A percentile compares a stretch with the other conserved stretches of the same genome.
Evolutionary conservation across 1,284 basidiomycete genomes (phyloP).

Genomic region (Ustilago cynodontis): DNA sequence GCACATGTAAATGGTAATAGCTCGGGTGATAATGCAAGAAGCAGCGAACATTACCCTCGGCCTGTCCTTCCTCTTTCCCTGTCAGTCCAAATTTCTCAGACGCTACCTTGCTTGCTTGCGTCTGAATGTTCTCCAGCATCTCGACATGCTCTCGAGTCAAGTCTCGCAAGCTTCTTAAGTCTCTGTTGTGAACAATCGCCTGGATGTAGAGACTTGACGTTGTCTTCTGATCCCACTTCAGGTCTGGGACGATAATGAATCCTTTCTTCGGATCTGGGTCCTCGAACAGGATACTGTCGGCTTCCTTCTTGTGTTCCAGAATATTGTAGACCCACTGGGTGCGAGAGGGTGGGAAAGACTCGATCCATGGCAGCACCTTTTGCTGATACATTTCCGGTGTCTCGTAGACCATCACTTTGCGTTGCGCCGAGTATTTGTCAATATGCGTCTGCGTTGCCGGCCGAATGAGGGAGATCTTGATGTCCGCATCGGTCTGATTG

Average conservation of each 20-base stretch:
- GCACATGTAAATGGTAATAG: conserved; percentile 94
- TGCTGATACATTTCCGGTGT: conserved; percentile 63
- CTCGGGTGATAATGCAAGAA: conserved; percentile 96
- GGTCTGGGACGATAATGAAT: conserved; percentile 74
- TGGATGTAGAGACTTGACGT: conserved; percentile 73
- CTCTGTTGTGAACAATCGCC: conserved; percentile 67
- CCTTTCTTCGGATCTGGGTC: conserved; percentile 75
- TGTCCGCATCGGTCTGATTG: conserved; percentile 41
- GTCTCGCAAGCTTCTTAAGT: conserved; percentile 69
- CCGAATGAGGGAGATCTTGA: conserved; percentile 65
- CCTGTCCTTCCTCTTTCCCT: conserved; percentile 71
- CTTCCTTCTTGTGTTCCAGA: conserved; percentile 82
- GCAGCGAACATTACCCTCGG: conserved; percentile 75
- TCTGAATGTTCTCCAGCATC: conserved; percentile 79
- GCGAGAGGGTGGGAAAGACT: conserved; percentile 57
- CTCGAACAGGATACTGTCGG: conserved; percentile 80
- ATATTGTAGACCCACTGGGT: conserved; percentile 93
- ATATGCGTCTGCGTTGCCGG: conserved; percentile 68
- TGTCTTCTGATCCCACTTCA: conserved; percentile 80
- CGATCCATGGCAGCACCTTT: conserved; percentile 63
- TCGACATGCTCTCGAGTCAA: conserved; percentile 77
- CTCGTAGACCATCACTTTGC: conserved; percentile 74
- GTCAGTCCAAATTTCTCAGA: conserved; percentile 77
- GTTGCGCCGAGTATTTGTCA: conserved; percentile 82
- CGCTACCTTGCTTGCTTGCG: conserved; percentile 74